phyloP scores from a whole-genome alignment of 805 yeast species.

The Wickerhamiella kurtzmanii region DNA sequence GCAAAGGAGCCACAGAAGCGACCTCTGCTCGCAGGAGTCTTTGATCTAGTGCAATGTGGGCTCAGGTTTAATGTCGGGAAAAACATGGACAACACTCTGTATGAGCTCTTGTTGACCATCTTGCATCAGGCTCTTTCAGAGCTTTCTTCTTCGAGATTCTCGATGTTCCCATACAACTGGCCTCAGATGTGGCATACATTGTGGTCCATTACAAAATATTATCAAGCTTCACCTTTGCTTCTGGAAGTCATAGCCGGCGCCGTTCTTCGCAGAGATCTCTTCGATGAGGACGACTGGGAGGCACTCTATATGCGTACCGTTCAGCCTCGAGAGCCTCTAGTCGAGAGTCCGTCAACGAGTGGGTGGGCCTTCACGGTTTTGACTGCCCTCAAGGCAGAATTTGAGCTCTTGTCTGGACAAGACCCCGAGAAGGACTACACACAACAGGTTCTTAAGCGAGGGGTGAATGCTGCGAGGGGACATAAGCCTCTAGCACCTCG shows the following conservation, averaged over 20 bases:
- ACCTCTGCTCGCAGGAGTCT: constrained; percentile 23
- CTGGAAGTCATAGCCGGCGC: constrained; percentile 21
- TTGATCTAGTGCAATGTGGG: constrained; percentile 25
- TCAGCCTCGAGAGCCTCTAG: constrained; percentile 10
- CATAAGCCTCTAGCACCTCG: not conserved
- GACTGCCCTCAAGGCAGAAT: constrained; percentile 19
- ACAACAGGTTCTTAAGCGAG: constrained; percentile 15
- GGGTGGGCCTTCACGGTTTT: constrained; percentile 16
- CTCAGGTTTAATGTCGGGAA: constrained; percentile 24
- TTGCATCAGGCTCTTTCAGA: constrained; percentile 18
- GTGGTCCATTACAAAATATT: constrained; percentile 21
- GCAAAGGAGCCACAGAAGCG: constrained; percentile 19
- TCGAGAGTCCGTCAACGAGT: constrained; percentile 3
- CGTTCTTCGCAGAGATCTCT: constrained; percentile 23
- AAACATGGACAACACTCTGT: constrained; percentile 21
- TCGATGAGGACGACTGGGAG: constrained; percentile 22
- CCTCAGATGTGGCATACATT: constrained; percentile 27
- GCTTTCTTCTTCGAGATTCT: constrained; percentile 7
- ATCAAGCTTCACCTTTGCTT: constrained; percentile 14
- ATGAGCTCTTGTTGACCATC: constrained; percentile 17
- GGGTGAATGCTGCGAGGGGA: constrained; percentile 10
- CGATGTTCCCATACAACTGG: constrained; percentile 26
- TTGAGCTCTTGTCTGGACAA: constrained; percentile 8
- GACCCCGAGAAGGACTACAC: constrained; percentile 1
- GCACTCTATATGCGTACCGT: constrained; percentile 24